Conservation (phyloP, 257 asterid genomes). For the Nicotiana sylvestris region DNA sequence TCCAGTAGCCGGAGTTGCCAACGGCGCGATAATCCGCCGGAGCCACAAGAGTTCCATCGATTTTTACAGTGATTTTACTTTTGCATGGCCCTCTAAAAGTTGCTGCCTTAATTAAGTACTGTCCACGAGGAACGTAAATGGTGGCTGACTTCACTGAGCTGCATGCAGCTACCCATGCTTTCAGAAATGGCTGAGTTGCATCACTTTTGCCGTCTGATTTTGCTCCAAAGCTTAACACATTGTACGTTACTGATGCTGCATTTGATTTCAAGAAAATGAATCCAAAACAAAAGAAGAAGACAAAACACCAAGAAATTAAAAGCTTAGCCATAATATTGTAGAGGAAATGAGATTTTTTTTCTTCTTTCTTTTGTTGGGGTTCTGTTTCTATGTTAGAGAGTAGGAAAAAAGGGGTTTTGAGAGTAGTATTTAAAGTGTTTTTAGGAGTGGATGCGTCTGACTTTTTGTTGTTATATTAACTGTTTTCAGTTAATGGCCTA, state of each 20-base stretch:
- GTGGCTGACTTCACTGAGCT: slow-evolving; percentile 14
- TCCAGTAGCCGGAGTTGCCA: slow-evolving; percentile 51
- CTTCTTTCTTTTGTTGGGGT: too few relatives aligned
- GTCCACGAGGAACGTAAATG: slow-evolving; percentile 34
- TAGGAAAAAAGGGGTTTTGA: not conserved
- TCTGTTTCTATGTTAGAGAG: not conserved
- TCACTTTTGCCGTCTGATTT: slow-evolving; percentile 44
- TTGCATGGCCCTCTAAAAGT: slow-evolving; percentile 61
- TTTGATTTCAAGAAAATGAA: slow-evolving; percentile 10
- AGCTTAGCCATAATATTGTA: not conserved
- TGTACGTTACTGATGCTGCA: slow-evolving; percentile 33
- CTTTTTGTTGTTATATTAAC: not conserved
- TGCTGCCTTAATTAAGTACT: slow-evolving; percentile 23
- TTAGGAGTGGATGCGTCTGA: not conserved
- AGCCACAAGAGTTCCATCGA: slow-evolving; percentile 58
- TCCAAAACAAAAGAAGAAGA: slow-evolving; percentile 11
- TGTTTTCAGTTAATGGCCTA: not conserved
- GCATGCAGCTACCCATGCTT: slow-evolving; percentile 49
- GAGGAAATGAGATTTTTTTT: not conserved
- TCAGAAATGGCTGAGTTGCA: slow-evolving; percentile 41
- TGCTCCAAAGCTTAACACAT: slow-evolving; percentile 46
- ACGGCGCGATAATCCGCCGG: slow-evolving; percentile 35
- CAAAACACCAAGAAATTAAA: not conserved
- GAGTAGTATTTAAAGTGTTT: not conserved
- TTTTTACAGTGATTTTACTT: slow-evolving; percentile 30